These are phyloP conservation scores for Imleria badia DNA, from an alignment of 768 basidiomycete genomes.

Conservation along the genomic window DNA sequence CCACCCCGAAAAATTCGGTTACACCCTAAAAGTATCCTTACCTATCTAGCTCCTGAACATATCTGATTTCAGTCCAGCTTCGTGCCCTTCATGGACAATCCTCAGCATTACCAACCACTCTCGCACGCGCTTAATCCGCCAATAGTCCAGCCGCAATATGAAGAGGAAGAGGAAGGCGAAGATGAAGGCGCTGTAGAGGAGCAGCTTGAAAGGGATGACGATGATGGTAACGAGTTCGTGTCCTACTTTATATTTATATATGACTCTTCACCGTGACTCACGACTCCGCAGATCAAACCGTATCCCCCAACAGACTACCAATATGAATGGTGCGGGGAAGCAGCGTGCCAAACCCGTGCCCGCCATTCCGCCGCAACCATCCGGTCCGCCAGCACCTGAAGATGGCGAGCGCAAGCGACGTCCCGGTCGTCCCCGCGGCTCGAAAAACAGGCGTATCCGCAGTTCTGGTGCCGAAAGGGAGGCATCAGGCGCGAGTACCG, in stretches of 20 bases:
- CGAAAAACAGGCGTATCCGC: conserved; percentile 65
- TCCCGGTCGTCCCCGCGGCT: conserved; percentile 77
- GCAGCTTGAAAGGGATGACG: conserved; percentile 53
- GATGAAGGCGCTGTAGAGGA: conserved; percentile 75
- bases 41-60: conserved; percentile 24
- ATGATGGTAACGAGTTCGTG: conserved; percentile 37
- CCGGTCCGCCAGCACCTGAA: conserved; percentile 26
- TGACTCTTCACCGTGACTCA: conserved; percentile 4
- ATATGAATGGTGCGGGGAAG: conserved; percentile 14
- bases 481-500: conserved; percentile 4
- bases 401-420: conserved; percentile 58
- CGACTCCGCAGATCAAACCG: conserved; percentile 24
- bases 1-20: conserved; percentile 32
- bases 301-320: conserved; percentile 14
- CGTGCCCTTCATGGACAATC: conserved; percentile 51
- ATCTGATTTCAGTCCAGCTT: conserved; percentile 16
- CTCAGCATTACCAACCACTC: conserved; percentile 78
- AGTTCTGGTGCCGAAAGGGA: conserved; percentile 32
- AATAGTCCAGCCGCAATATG: conserved; percentile 35
- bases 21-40: conserved; percentile 25
- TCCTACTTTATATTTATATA: conserved; percentile 11
- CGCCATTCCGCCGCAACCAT: conserved; percentile 24
- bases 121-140: conserved; percentile 74
- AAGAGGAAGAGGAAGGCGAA: conserved; percentile 68
- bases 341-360: conserved; percentile 28